Conservation (phyloP, 2,329 filamentous ascomycete species). For the Claviceps maximensis region DNA sequence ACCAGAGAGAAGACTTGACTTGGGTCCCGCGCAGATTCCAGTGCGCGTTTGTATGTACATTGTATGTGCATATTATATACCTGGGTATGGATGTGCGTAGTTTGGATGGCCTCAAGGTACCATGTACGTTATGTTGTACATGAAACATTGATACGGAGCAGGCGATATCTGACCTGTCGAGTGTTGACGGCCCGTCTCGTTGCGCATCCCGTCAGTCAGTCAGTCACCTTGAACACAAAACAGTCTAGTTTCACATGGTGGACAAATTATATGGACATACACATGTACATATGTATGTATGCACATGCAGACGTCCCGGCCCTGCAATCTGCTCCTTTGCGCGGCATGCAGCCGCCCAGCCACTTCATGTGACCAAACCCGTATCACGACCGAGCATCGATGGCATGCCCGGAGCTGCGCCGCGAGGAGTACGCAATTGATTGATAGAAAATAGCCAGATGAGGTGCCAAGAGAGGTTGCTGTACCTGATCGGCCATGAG, state of each 20-base stretch:
- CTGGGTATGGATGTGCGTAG: too few species aligned
- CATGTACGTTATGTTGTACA: neutral
- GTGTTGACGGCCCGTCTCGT: neutral
- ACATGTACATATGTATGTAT: too few species aligned
- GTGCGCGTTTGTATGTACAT: too few species aligned
- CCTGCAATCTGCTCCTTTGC: neutral
- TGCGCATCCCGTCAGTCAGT: neutral
- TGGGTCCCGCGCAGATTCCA: too few species aligned
- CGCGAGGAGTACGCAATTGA: neutral
- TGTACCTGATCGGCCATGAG: too few species aligned
- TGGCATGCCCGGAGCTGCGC: too few species aligned
- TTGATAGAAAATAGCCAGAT: too few species aligned
- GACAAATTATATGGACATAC: neutral
- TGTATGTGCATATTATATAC: too few species aligned
- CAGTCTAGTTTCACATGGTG: neutral
- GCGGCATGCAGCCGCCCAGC: neutral
- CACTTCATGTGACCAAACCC: neutral
- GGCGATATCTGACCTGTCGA: neutral
- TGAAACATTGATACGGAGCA: neutral
- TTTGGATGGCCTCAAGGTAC: too few species aligned
- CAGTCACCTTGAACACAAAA: neutral
- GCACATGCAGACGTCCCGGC: neutral
- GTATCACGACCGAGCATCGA: neutral
- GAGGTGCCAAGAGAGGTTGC: too few species aligned
- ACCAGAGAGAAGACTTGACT: too few species aligned